Percentiles rank a stretch among this genome's conserved stretches.
Evolutionary conservation across 2,329 filamentous ascomycete genomes (phyloP).

Genomic region (Ceratocystis smalleyi): DNA sequence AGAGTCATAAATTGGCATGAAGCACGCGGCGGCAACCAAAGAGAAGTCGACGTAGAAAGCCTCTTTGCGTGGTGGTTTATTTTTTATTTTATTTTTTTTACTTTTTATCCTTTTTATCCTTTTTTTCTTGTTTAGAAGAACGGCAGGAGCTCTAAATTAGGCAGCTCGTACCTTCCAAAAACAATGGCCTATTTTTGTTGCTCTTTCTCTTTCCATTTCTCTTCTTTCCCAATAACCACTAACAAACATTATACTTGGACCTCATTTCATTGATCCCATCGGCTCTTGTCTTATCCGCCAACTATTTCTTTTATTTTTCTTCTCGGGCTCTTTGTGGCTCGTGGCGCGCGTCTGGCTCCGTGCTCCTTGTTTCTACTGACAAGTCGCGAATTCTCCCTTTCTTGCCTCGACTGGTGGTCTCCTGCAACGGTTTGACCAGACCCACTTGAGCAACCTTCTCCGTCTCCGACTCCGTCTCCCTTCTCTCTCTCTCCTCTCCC

Average conservation of each 20-base stretch:
- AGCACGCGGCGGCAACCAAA: neutral
- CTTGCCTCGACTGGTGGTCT: no score
- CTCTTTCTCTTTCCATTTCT: neutral
- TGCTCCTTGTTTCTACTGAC: no score
- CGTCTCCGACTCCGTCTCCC: neutral
- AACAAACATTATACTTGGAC: no score
- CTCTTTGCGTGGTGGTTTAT: neutral
- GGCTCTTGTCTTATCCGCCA: neutral
- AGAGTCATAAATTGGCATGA: neutral
- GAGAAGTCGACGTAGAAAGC: neutral
- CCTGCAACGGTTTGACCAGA: neutral
- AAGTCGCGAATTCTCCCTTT: no score
- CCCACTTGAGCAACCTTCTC: neutral
- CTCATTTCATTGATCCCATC: no score
- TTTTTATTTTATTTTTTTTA: neutral
- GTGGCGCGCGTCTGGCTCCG: no score
- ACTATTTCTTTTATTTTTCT: neutral
- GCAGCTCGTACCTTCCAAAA: neutral
- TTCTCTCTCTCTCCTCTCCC: neutral
- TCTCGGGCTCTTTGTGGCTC: no score
- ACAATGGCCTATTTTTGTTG: neutral
- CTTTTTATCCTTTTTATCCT: neutral
- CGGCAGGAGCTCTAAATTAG: neutral
- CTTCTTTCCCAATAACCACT: neutral
- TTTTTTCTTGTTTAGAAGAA: neutral